A percentile compares a stretch with the other conserved stretches of the same genome.
Conservation (phyloP, 2,329 filamentous ascomycete species). For the Aspergillus neoniger region DNA sequence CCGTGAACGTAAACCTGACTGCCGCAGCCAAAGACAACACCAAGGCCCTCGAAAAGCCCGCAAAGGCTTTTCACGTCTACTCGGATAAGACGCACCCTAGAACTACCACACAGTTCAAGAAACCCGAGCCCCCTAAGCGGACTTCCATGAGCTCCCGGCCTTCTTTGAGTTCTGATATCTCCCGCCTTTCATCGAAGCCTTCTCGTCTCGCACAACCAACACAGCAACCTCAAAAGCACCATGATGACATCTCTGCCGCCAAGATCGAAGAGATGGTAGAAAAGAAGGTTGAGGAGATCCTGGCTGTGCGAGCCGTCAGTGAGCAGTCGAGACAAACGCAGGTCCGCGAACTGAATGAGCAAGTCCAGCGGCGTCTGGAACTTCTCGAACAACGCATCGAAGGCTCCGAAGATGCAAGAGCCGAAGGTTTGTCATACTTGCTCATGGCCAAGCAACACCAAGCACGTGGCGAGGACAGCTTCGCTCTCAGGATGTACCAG, state of each 20-base stretch:
- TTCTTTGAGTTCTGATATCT: slow-evolving; percentile 40
- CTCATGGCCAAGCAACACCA: slow-evolving; percentile 92
- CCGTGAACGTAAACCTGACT: slow-evolving; percentile 70
- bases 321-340: slow-evolving; percentile 52
- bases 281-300: slow-evolving; percentile 84
- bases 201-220: slow-evolving; percentile 35
- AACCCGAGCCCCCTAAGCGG: slow-evolving; percentile 49
- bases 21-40: slow-evolving; percentile 54
- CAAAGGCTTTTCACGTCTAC: slow-evolving; percentile 85
- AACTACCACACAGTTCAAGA: slow-evolving; percentile 42
- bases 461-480: slow-evolving; percentile 74
- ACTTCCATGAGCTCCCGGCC: slow-evolving; percentile 37
- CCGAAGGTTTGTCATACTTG: slow-evolving; percentile 80
- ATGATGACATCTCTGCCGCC: slow-evolving; percentile 64
- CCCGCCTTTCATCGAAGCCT: slow-evolving; percentile 53
- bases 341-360: slow-evolving; percentile 65
- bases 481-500: slow-evolving; percentile 82
- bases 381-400: slow-evolving; percentile 85
- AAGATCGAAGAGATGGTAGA: slow-evolving; percentile 91
- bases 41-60: slow-evolving; percentile 67
- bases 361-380: slow-evolving; percentile 78
- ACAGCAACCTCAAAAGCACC: slow-evolving; percentile 36
- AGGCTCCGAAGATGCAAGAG: slow-evolving; percentile 70
- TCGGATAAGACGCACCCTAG: slow-evolving; percentile 64
- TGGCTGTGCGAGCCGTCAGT: slow-evolving; percentile 70